phyloP scores from a whole-genome alignment of 257 asterid species.

The Scutellaria barbata region DNA sequence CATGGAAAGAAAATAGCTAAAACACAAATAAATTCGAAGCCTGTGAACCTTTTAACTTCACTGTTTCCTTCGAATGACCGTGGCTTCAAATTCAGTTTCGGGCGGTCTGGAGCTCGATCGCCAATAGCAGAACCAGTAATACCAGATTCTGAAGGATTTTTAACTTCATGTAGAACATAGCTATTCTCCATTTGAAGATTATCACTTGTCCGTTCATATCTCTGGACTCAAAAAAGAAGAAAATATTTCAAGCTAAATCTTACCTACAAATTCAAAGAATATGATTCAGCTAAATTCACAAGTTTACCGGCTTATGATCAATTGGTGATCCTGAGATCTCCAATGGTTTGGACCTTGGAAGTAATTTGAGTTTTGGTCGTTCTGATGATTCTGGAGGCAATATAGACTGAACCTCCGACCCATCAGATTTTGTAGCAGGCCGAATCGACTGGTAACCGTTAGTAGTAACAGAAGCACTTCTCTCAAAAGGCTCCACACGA shows the following conservation, averaged over 20 bases:
- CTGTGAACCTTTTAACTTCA: slow-evolving; percentile 62
- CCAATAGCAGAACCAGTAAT: slow-evolving; percentile 41
- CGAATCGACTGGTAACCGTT: slow-evolving; percentile 45
- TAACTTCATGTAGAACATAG: slow-evolving; percentile 42
- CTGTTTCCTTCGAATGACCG: slow-evolving; percentile 53
- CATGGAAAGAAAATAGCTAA: not conserved
- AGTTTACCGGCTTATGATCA: slow-evolving; percentile 62
- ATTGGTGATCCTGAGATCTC: slow-evolving; percentile 51
- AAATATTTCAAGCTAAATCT: not conserved
- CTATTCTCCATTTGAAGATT: slow-evolving; percentile 43
- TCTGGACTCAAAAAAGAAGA: slow-evolving; percentile 42
- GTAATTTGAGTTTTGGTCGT: slow-evolving; percentile 83
- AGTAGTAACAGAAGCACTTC: slow-evolving; percentile 37
- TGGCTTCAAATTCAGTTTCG: slow-evolving; percentile 77
- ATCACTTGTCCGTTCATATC: slow-evolving; percentile 52
- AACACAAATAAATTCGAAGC: slow-evolving; percentile 13
- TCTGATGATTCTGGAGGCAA: slow-evolving; percentile 61
- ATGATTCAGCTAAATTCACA: slow-evolving; percentile 8
- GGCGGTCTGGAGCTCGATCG: slow-evolving; percentile 59
- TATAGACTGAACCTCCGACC: slow-evolving; percentile 48
- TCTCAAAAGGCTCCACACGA: slow-evolving; percentile 52
- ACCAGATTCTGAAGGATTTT: slow-evolving; percentile 45
- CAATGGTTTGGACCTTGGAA: slow-evolving; percentile 91
- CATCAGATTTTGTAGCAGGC: slow-evolving; percentile 42
- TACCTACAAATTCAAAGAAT: slow-evolving; percentile 6